Percentiles rank a stretch among this genome's conserved stretches.
These are phyloP conservation scores for Euphrasia arctica DNA, from an alignment of 305 asterid genomes.

Conservation along the genomic window DNA sequence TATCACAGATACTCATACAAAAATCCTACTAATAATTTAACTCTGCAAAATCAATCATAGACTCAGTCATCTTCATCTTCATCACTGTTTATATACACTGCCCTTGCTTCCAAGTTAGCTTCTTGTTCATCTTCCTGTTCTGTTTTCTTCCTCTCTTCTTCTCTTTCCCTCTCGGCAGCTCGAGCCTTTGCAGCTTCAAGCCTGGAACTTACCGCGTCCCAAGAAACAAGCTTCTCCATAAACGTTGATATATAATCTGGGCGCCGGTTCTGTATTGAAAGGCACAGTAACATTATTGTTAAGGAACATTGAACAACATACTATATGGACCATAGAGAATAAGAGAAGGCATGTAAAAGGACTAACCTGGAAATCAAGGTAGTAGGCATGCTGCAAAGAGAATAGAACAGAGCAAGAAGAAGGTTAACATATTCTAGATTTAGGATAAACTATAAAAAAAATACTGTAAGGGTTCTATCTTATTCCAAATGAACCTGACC, in stretches of 20 bases:
- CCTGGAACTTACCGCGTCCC: slow-evolving; percentile 85
- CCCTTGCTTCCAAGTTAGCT: slow-evolving; percentile 31
- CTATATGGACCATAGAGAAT: background rate
- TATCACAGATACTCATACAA: background rate
- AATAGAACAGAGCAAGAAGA: slow-evolving; percentile 14
- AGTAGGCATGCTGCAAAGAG: slow-evolving; percentile 79
- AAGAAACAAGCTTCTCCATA: slow-evolving; percentile 89
- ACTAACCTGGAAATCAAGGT: slow-evolving; percentile 86
- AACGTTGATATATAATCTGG: slow-evolving; percentile 76
- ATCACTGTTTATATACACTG: slow-evolving; percentile 47
- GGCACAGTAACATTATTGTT: background rate
- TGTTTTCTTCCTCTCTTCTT: slow-evolving; percentile 40
- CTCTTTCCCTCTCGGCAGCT: slow-evolving; percentile 63
- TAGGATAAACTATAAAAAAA: background rate
- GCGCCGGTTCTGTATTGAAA: slow-evolving; percentile 59
- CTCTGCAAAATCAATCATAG: slow-evolving; percentile 35
- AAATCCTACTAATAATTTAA: background rate
- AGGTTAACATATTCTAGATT: slow-evolving; percentile 19
- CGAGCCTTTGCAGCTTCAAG: slow-evolving; percentile 73
- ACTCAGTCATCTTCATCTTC: slow-evolving; percentile 47
- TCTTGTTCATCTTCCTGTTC: slow-evolving; percentile 35
- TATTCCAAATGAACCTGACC: background rate
- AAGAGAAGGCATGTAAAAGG: background rate
- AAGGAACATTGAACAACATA: background rate
- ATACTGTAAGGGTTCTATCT: background rate